Conservation (phyloP, 352 stramenopile species). For the Saprolegnia diclina region DNA sequence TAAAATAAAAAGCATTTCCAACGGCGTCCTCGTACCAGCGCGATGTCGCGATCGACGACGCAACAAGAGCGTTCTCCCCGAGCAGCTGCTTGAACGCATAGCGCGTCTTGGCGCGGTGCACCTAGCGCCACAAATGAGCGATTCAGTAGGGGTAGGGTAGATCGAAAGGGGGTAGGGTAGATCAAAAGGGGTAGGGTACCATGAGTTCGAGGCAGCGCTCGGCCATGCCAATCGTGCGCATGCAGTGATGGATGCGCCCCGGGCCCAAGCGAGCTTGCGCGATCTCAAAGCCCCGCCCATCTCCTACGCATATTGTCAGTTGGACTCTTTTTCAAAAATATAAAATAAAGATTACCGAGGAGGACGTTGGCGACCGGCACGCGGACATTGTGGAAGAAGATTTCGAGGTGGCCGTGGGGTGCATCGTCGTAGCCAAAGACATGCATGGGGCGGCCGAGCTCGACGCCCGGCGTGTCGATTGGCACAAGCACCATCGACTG, state of each 20-base stretch:
- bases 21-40: conserved; percentile 41
- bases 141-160: neutral
- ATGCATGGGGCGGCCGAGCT: conserved; percentile 53
- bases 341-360: conserved; percentile 33
- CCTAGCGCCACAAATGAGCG: neutral
- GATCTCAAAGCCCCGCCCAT: conserved; percentile 86
- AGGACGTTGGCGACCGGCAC: conserved; percentile 38
- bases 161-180: neutral
- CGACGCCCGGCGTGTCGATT: conserved; percentile 33
- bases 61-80: conserved; percentile 41
- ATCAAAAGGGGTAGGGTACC: conserved; percentile 30
- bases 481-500: conserved; percentile 80
- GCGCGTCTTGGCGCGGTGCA: conserved; percentile 35
- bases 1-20: conserved; percentile 35
- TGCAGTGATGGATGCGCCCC: conserved; percentile 97
- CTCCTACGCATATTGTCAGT: conserved; percentile 23
- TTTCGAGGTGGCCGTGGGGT: conserved; percentile 84
- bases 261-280: conserved; percentile 79
- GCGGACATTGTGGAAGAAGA: conserved; percentile 53
- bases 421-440: conserved; percentile 98
- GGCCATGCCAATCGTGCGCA: conserved; percentile 90
- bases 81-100: conserved; percentile 30
- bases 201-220: conserved; percentile 83
- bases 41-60: conserved; percentile 78
- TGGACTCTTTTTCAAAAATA: neutral